Evolutionary conservation across 345 rosid genomes (phyloP), one percentile per base, ranked within the genome.

Genomic region (Pugionium cornutum): DNA sequence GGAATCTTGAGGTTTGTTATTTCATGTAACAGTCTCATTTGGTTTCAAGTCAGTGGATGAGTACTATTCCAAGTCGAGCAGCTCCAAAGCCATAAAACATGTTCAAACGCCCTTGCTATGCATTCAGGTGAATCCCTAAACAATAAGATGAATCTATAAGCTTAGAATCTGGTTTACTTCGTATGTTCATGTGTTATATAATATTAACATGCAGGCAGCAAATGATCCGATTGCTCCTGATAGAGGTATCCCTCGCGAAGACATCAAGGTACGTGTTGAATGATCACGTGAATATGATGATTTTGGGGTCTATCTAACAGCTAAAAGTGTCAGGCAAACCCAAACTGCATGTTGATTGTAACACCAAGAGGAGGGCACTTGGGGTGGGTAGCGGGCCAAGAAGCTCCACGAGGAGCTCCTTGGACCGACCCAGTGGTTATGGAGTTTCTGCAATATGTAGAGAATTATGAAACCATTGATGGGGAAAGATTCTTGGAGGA

Each of bases 1-100:
- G 51, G 69, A 53, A 34, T 49, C 58, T 50, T 39, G 42, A 18
- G 18, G 0, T 18, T 0, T 18, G 18, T 18, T 18, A 18, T 18
- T 18, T 18, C 18, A 18, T 18, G 18, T 18, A 18, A 18, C 18
- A 18, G 18, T 18, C 18, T 89, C 95, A 27, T 92, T 89, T 78
- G 95, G 98, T 66, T 92, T 92, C 85, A 87, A 86, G 67, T 83
- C 96, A 0, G 98, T 83, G 43, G 95, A 87, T 78, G 98, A 92
- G 5, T 89, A 92, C 75, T 92, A 92, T 66, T 80, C 83, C 58
- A 80, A 82, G 67, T 92, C 96, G 29, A 83, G 91, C 80, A 92
- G 98, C 78, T 87, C 89, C n/a, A 82, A 84, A 64, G 48, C 75
- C 30, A 78, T 92, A 63, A 87, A 89, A 73, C 62, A 83, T 48